Percentiles rank a stretch among this genome's conserved stretches.
These are phyloP conservation scores for Ceratobasidium sp. DNA, from an alignment of 1,284 basidiomycete species.

Conservation along the genomic window DNA sequence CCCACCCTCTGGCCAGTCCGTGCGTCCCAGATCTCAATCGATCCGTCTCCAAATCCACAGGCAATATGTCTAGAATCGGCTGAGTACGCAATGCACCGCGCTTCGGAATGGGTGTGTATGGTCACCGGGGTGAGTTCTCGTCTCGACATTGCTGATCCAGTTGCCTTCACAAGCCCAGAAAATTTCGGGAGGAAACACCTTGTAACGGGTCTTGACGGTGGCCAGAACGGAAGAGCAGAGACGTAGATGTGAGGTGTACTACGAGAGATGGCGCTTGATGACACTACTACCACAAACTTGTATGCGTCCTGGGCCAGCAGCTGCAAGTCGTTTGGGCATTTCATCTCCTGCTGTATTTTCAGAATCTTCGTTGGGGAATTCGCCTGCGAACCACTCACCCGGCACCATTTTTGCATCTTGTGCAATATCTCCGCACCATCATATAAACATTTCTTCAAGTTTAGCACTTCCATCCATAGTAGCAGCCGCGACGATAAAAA, in stretches of 20 bases:
- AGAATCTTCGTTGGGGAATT: no score
- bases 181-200: not conserved
- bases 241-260: slow-evolving; percentile 41
- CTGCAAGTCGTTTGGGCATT: not conserved
- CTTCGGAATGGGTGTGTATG: slow-evolving; percentile 1
- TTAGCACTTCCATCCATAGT: slow-evolving; percentile 21
- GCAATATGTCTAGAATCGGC: slow-evolving; percentile 15
- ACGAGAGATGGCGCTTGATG: not conserved
- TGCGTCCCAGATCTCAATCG: slow-evolving; percentile 29
- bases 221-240: slow-evolving; percentile 34
- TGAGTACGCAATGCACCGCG: slow-evolving; percentile 7
- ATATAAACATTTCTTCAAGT: not conserved
- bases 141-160: no score
- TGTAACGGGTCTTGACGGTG: slow-evolving; percentile 7
- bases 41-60: slow-evolving; percentile 1
- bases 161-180: no score
- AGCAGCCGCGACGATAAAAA: slow-evolving; percentile 11
- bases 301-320: not conserved
- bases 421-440: slow-evolving; percentile 3
- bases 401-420: not conserved
- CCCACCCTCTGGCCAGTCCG: not conserved
- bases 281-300: not conserved
- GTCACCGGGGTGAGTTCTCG: no score
- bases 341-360: not conserved
- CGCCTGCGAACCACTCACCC: not conserved